Conservation (phyloP, 805 yeast species). For the Jamesozyma lodderae region DNA sequence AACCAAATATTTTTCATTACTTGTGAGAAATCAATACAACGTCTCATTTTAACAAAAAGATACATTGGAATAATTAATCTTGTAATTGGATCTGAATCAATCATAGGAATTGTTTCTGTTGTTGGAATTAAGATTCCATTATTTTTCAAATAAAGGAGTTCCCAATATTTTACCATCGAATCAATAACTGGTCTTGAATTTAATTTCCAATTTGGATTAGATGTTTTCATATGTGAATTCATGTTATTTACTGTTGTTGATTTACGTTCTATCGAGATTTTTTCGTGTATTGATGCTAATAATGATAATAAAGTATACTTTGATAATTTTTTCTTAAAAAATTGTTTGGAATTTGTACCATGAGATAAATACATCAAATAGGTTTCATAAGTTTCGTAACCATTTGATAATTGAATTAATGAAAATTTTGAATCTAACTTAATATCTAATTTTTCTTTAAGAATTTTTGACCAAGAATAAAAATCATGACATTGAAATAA, state of each 20-base stretch:
- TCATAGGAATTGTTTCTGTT: constrained; percentile 30
- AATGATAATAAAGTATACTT: constrained; percentile 41
- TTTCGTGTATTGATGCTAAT: constrained; percentile 59
- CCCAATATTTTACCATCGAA: constrained; percentile 58
- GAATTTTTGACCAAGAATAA: constrained; percentile 41
- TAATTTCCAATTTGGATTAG: constrained; percentile 57
- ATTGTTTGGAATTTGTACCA: constrained; percentile 17
- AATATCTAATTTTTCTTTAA: constrained; percentile 31
- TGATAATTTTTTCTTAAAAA: constrained; percentile 21
- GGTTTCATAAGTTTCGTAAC: constrained; percentile 37
- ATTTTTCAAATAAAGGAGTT: constrained; percentile 46
- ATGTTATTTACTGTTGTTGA: neutral
- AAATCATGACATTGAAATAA: constrained; percentile 49
- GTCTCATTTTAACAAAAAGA: constrained; percentile 57
- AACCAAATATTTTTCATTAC: constrained; percentile 51
- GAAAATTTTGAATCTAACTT: constrained; percentile 44
- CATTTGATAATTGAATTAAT: constrained; percentile 49
- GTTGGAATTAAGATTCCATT: constrained; percentile 55
- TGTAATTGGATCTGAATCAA: constrained; percentile 46
- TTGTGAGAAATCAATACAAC: constrained; percentile 53
- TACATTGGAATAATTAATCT: constrained; percentile 60
- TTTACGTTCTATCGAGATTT: constrained; percentile 44
- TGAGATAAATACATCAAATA: constrained; percentile 39
- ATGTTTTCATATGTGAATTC: constrained; percentile 31
- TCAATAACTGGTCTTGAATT: constrained; percentile 51